Conservation (phyloP, 768 basidiomycete species). For the Boletus patriciae region DNA sequence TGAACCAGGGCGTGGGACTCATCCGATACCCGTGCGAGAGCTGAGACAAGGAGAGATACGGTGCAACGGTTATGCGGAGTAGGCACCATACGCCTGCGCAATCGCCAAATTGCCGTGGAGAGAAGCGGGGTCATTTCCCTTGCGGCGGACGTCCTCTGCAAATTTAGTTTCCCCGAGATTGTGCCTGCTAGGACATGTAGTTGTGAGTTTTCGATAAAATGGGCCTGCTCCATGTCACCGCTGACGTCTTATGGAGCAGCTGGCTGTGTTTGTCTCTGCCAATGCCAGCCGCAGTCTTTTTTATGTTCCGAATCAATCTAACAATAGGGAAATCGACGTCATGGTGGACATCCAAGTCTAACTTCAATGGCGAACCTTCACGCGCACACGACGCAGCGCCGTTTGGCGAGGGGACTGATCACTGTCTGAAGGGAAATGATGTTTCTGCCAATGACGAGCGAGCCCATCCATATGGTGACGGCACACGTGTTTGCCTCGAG, state of each 20-base stretch:
- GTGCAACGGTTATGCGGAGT: background rate
- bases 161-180: background rate
- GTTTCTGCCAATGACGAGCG: background rate
- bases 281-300: slow-evolving; percentile 11
- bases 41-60: background rate
- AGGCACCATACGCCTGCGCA: background rate
- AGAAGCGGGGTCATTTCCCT: background rate
- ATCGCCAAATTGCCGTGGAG: background rate
- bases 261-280: slow-evolving; percentile 12
- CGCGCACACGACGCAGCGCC: slow-evolving; percentile 1
- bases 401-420: slow-evolving; percentile 3
- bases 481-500: slow-evolving; percentile 25
- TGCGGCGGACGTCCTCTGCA: background rate
- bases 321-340: background rate
- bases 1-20: background rate
- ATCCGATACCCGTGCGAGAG: slow-evolving; percentile 6
- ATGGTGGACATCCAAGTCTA: background rate
- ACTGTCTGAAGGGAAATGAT: background rate
- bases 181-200: background rate
- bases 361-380: background rate
- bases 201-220: background rate
- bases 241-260: background rate
- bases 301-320: background rate
- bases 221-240: background rate
- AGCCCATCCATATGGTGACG: background rate